Conservation (phyloP, 106 monocot species). For the Hemerocallis citrina region DNA sequence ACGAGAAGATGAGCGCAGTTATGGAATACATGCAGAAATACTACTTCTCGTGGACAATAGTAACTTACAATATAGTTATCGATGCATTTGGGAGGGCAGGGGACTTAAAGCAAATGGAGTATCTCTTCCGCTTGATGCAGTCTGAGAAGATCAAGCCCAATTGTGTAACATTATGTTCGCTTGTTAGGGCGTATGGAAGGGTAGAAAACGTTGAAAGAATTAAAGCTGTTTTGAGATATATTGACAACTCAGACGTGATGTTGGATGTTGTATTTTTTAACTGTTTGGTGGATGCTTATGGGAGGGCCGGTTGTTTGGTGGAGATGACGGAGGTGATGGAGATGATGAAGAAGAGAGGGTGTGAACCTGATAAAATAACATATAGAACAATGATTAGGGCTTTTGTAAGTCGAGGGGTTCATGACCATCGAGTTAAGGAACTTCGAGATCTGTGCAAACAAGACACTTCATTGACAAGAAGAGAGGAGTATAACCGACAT, state of each 20-base stretch:
- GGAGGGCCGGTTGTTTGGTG: conserved; percentile 58
- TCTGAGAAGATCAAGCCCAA: conserved; percentile 87
- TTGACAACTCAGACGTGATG: conserved; percentile 74
- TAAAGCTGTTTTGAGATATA: conserved; percentile 54
- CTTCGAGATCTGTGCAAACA: conserved; percentile 25
- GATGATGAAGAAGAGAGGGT: conserved; percentile 64
- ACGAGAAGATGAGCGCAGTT: conserved; percentile 91
- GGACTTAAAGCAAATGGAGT: conserved; percentile 85
- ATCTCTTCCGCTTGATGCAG: conserved; percentile 88
- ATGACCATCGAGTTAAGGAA: conserved; percentile 49
- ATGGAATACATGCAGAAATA: conserved; percentile 99
- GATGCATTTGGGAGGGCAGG: conserved; percentile 92
- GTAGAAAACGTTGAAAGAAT: conserved; percentile 53
- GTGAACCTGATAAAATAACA: conserved; percentile 77
- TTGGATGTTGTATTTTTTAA: conserved; percentile 84
- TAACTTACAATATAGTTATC: conserved; percentile 95
- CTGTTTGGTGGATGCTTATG: conserved; percentile 93
- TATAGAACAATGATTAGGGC: conserved; percentile 87
- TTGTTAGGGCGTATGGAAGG: conserved; percentile 86
- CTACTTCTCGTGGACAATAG: conserved; percentile 83
- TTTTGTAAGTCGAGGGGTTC: conserved; percentile 61
- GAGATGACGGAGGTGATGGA: conserved; percentile 90
- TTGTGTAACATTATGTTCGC: conserved; percentile 80
- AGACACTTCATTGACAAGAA: not conserved
- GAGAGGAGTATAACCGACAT: not conserved